Evolutionary conservation across 345 rosid genomes (phyloP), one percentile per base, ranked within the genome.

Genomic region (Psidium guajava): DNA sequence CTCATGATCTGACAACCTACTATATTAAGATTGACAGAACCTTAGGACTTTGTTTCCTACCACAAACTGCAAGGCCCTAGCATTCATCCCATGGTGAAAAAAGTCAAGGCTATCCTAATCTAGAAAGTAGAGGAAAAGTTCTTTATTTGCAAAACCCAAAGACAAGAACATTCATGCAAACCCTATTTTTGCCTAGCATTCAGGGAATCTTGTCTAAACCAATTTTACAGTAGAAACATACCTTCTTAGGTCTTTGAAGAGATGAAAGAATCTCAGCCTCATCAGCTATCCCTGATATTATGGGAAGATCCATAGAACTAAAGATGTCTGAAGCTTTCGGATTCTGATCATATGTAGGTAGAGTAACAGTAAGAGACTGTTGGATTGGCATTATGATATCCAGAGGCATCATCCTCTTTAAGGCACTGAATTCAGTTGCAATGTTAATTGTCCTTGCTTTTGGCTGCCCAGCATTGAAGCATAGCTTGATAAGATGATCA

Each of bases 211-310:
- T 83, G 42, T 47, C 42, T 3, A 12, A 28, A 83, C 87, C 64
- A 13, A 59, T 52, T 82, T 85, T 50, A 52, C 12, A 57, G 55
- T 51, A 82, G 74, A 10, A 59, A 83, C 91, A 8, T 90, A 95
- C 99, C 89, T 95, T 95, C 90, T 97, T 97, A 52, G 99, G 98
- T 59, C 93, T 91, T 92, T 97, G 99, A 88, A 95, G 98, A 86
- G 98, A 97, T 52, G 98, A 95, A 89, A 97, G 99, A 90, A 97
- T 96, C 93, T 97, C 98, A 54, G 98, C 98, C 90, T 96, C 99
- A 82, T 97, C 98, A 86, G 96, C 91, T 84, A 97, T 97, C 85
- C 98, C 96, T 61, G 88, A 91, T 87, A 97, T 96, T 82, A 94
- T 95, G 84, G 98, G 99, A 88, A 96, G 94, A 87, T 97, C 98